Evolutionary conservation across 805 yeast species (phyloP).

Genomic region (Schizosaccharomyces cryophilus): DNA sequence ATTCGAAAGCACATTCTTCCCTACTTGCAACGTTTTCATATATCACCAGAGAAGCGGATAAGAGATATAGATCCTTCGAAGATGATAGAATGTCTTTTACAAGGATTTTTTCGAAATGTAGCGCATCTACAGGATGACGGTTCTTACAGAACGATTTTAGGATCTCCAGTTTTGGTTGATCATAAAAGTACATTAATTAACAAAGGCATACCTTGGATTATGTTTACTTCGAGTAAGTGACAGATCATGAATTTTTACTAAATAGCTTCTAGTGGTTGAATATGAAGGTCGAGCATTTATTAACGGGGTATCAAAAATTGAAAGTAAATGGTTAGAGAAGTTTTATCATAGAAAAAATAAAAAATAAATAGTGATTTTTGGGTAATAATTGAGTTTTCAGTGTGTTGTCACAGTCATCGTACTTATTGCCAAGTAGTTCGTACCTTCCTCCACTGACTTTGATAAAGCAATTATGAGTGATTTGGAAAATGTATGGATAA

Average conservation of each 20-base stretch:
- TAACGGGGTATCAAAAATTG: slow-evolving; percentile 7
- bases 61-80: slow-evolving; percentile 1
- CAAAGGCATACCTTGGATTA: slow-evolving; percentile 7
- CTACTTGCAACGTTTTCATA: slow-evolving; percentile 4
- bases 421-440: not conserved
- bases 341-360: not conserved
- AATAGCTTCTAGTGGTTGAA: slow-evolving; percentile 1
- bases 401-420: too few species aligned
- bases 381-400: too few species aligned
- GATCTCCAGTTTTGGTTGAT: slow-evolving; percentile 6
- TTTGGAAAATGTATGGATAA: not conserved
- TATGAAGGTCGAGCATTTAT: slow-evolving; percentile 7
- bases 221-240: slow-evolving; percentile 4
- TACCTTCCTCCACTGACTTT: not conserved
- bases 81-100: slow-evolving; percentile 6
- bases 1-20: slow-evolving; percentile 31
- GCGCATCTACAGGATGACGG: slow-evolving; percentile 6
- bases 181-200: slow-evolving; percentile 8
- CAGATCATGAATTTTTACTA: too few species aligned
- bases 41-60: not conserved
- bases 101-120: slow-evolving; percentile 8
- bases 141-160: not conserved
- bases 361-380: not conserved
- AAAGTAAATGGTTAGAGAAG: slow-evolving; percentile 8
- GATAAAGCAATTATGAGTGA: not conserved